A percentile compares a stretch with the other conserved stretches of the same genome.
Evolutionary conservation across 202 grass and related monocot species (phyloP).

Genomic region (Zizania palustris): DNA sequence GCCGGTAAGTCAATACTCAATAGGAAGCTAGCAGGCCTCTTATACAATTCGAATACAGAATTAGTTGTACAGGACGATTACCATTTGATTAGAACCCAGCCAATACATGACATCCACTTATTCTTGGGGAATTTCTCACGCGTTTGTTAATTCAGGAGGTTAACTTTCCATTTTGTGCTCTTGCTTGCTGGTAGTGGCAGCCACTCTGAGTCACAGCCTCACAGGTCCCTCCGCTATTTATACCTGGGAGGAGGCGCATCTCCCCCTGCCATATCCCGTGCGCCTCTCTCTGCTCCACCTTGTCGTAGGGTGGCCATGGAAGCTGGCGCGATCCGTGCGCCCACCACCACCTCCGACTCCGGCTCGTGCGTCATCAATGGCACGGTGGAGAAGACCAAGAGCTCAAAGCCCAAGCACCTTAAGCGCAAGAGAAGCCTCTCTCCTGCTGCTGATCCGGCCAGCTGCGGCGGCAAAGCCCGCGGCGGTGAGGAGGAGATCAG

Average conservation of each 20-base stretch:
- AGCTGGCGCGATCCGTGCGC: constrained; percentile 44
- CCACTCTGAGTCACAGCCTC: not conserved
- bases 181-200: not conserved
- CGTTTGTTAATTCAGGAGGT: not conserved
- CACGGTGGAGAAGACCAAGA: constrained; percentile 25
- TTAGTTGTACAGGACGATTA: not conserved
- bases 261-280: not conserved
- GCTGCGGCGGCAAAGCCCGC: not conserved
- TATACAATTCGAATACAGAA: not conserved
- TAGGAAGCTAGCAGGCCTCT: not conserved
- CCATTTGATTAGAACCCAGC: not conserved
- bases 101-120: constrained; percentile 17
- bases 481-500: constrained; percentile 19
- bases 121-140: not conserved
- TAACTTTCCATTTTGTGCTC: not conserved
- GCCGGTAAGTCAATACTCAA: not conserved
- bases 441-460: not conserved
- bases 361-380: constrained; percentile 43
- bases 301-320: constrained; percentile 43
- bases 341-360: constrained; percentile 31
- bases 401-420: constrained; percentile 18
- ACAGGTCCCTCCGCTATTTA: constrained; percentile 47
- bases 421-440: constrained; percentile 35
- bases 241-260: constrained; percentile 10
- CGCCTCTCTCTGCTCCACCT: not conserved